A percentile compares a stretch with the other conserved stretches of the same genome.
These are phyloP conservation scores for Colletotrichum noveboracense DNA, from an alignment of 2,329 filamentous ascomycete genomes.

Conservation along the genomic window DNA sequence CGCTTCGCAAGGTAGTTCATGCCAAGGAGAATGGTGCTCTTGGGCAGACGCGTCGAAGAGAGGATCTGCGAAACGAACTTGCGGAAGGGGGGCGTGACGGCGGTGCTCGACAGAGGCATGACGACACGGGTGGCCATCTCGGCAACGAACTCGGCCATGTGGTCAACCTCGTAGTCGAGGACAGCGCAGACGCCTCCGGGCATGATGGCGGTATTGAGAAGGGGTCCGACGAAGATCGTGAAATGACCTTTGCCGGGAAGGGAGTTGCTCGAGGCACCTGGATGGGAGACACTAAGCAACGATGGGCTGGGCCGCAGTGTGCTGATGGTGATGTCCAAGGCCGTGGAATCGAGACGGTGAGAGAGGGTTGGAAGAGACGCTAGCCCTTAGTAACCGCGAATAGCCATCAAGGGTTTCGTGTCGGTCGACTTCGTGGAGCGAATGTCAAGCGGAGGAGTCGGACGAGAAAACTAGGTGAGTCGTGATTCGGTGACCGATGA, in stretches of 20 bases:
- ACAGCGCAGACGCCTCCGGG: constrained; percentile 88
- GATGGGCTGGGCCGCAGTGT: neutral
- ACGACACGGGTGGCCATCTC: constrained; percentile 77
- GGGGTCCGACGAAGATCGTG: constrained; percentile 45
- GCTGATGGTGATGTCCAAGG: neutral
- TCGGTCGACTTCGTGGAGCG: neutral
- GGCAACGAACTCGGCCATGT: constrained; percentile 94
- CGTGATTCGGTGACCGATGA: neutral
- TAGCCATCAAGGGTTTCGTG: constrained; percentile 17
- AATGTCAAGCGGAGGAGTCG: neutral
- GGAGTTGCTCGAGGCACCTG: constrained; percentile 17
- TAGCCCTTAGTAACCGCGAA: constrained; percentile 11
- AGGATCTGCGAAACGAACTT: constrained; percentile 93
- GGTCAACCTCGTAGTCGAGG: constrained; percentile 95
- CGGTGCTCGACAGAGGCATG: constrained; percentile 46
- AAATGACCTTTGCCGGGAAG: constrained; percentile 40
- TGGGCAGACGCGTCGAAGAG: constrained; percentile 86
- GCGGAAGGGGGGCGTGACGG: constrained; percentile 75
- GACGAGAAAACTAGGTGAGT: neutral
- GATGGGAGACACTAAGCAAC: neutral
- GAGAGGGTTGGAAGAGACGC: neutral
- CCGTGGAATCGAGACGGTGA: neutral
- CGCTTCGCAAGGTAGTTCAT: constrained; percentile 88
- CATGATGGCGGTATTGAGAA: constrained; percentile 52
- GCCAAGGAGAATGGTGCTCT: constrained; percentile 87